phyloP scores from a whole-genome alignment of 1,284 basidiomycete species.

The Apiotrichum gracile region DNA sequence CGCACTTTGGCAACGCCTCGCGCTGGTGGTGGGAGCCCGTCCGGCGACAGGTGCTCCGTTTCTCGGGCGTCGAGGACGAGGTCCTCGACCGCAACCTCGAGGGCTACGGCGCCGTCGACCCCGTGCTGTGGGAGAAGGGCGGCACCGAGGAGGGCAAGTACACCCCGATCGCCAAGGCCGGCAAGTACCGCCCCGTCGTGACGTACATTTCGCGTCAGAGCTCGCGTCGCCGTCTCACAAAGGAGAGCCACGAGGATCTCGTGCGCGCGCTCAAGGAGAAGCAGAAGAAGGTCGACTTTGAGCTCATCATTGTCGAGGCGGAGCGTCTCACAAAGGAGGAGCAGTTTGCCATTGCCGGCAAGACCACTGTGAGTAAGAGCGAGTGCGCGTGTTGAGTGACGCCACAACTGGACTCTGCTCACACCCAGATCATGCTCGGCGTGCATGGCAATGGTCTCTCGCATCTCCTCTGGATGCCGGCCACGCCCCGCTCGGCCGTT shows the following conservation, averaged over 20 bases:
- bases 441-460: slow-evolving; percentile 49
- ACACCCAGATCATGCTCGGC: slow-evolving; percentile 42
- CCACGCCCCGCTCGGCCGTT: slow-evolving; percentile 44
- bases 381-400: background rate
- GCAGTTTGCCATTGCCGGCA: slow-evolving; percentile 43
- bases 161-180: slow-evolving; percentile 22
- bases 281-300: slow-evolving; percentile 55
- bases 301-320: slow-evolving; percentile 52
- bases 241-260: slow-evolving; percentile 57
- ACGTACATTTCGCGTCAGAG: slow-evolving; percentile 70
- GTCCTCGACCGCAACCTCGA: slow-evolving; percentile 42
- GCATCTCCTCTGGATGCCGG: slow-evolving; percentile 48
- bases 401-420: slow-evolving; percentile 12
- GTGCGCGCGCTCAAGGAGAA: slow-evolving; percentile 57
- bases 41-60: slow-evolving; percentile 57
- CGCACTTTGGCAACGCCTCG: slow-evolving; percentile 48
- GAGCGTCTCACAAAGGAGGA: slow-evolving; percentile 45
- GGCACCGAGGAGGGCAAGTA: slow-evolving; percentile 27
- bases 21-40: slow-evolving; percentile 66
- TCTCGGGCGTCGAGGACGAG: slow-evolving; percentile 54
- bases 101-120: slow-evolving; percentile 43
- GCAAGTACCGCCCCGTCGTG: slow-evolving; percentile 54
- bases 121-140: slow-evolving; percentile 15
- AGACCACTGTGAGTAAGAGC: slow-evolving; percentile 27
- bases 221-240: slow-evolving; percentile 55